Conservation (phyloP, 116 monocot genomes). For the Dioscorea cayenensis region DNA sequence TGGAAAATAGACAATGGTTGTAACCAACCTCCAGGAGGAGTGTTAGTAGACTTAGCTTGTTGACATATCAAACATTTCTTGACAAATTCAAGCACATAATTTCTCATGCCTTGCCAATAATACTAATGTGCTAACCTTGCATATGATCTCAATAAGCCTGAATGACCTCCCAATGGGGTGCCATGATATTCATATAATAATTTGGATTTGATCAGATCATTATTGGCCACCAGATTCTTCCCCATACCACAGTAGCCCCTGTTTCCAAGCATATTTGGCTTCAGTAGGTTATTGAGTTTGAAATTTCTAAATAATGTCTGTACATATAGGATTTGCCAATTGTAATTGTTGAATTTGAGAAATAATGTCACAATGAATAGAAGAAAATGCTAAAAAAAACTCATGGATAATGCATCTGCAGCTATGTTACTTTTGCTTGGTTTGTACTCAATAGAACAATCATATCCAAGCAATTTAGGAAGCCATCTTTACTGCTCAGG, state of each 20-base stretch:
- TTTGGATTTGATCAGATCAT: background rate
- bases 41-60: too few species aligned
- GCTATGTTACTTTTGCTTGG: too few species aligned
- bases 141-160: background rate
- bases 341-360: background rate
- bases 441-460: background rate
- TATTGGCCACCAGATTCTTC: background rate
- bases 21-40: background rate
- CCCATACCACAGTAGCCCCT: too few species aligned
- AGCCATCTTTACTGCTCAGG: background rate
- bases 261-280: too few species aligned
- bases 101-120: background rate
- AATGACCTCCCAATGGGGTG: background rate
- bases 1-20: slow-evolving; percentile 10
- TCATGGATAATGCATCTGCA: background rate
- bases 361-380: background rate
- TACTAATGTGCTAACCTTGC: background rate
- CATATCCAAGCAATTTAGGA: background rate
- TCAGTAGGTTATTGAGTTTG: too few species aligned
- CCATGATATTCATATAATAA: background rate
- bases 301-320: too few species aligned
- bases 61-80: background rate
- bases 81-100: background rate
- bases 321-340: too few species aligned
- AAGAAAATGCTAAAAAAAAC: background rate